Percentiles rank a stretch among this genome's conserved stretches.
Conservation (phyloP, 2,329 filamentous ascomycete genomes). For the Pseudogymnoascus sp. region DNA sequence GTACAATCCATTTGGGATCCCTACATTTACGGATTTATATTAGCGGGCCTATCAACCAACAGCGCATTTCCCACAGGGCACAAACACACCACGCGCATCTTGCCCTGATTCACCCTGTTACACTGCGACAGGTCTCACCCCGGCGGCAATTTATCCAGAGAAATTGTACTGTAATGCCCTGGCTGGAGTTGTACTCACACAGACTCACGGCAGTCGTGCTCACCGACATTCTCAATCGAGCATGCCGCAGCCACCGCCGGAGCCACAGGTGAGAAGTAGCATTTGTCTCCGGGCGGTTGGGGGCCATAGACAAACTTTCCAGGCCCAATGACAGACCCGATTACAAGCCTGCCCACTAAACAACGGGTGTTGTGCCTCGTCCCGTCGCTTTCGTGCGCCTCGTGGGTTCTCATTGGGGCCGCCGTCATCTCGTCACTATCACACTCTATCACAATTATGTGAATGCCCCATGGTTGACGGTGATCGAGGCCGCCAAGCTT, state of each 20-base stretch:
- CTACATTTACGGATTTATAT: neutral
- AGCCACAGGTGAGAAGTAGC: neutral
- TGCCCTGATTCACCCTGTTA: neutral
- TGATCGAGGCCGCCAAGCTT: neutral
- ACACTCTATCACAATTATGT: neutral
- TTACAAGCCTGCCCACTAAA: neutral
- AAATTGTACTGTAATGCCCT: too few species aligned
- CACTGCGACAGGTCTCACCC: neutral
- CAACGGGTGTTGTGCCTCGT: neutral
- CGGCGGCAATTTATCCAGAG: neutral
- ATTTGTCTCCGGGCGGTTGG: neutral
- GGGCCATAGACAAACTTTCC: neutral
- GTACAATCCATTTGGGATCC: neutral
- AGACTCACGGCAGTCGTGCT: neutral
- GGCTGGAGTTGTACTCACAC: too few species aligned
- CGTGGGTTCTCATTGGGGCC: conserved; percentile 1
- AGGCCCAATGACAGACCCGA: neutral
- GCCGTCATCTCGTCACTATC: neutral
- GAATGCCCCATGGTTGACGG: neutral
- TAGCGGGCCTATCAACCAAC: neutral
- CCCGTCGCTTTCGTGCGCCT: neutral
- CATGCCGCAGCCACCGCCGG: neutral
- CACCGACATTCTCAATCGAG: neutral
- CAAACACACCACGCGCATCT: neutral
- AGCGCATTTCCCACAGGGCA: neutral